Evolutionary conservation across 208 protist genomes (phyloP), one percentile per base, ranked within the genome.

Genomic region (Acanthamoeba triangularis): DNA sequence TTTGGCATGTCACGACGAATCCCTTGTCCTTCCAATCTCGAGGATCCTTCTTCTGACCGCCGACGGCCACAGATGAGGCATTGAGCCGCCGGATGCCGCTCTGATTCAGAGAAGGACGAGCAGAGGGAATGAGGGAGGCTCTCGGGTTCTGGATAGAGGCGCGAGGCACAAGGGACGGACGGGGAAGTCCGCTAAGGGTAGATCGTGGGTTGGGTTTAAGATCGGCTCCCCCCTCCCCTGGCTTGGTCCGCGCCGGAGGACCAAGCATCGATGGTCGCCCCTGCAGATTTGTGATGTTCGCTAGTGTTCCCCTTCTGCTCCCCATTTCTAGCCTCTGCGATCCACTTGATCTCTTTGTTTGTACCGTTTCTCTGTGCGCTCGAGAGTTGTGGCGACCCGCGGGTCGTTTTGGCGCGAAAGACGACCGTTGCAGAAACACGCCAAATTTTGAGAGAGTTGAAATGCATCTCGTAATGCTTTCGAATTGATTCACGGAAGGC

Each of bases 11-110:
- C 18, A 82, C 74, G 44, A 82, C 23, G 74, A 54, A 82, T 6
- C 74, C 74, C 74, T 82, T 82, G 44, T 82, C 74, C 44, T 82
- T 82, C 41, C 35, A 52, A 37, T 82, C 74, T 10, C 74, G 74
- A 23, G 74, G 74, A 82, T 82, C 74, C 44, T 52, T 44, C 74
- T 28, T 44, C 44, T 28, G 74, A 28, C 41, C 74, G n/a, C 35
- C 44, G 0, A 82, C 28, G 35, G 74, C 35, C 35, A 44, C 44
- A 7, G 35, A 54, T 20, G 35, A 44, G 4, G 74, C 41, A 37
- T 82, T 82, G 20, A 44, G 35, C 18, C 44, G 44, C 28, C 41
- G 41, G 30, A 44, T 82, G 41, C 41, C 35, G 74, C 74, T 44
- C 74, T 52, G 74, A 25, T 82, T 82, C 18, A 54, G 41, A 0